phyloP scores from a whole-genome alignment of 108 stramenopile species.

The Nitzschia sp. region DNA sequence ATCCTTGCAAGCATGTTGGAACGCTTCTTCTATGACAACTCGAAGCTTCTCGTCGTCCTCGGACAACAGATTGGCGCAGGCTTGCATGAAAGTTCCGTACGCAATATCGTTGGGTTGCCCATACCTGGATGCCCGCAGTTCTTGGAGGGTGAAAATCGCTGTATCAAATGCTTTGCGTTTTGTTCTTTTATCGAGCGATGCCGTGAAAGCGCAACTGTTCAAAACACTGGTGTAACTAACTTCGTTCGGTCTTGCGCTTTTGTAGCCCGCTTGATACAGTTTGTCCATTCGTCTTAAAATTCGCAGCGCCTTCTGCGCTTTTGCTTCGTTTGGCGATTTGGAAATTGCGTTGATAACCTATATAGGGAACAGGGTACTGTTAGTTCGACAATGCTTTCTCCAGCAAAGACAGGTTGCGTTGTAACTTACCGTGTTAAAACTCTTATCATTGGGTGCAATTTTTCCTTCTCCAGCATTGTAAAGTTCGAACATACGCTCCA shows the following conservation, averaged over 20 bases:
- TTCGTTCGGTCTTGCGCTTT: slow-evolving; percentile 51
- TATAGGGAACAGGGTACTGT: not conserved
- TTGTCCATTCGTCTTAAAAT: slow-evolving; percentile 50
- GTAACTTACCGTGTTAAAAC: slow-evolving; percentile 55
- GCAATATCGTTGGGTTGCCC: slow-evolving; percentile 64
- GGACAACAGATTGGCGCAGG: slow-evolving; percentile 51
- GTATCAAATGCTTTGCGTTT: slow-evolving; percentile 40
- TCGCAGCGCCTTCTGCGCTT: slow-evolving; percentile 49
- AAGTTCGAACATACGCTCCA: slow-evolving; percentile 48
- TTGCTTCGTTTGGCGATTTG: slow-evolving; percentile 42
- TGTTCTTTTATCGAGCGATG: slow-evolving; percentile 25
- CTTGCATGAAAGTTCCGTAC: slow-evolving; percentile 76
- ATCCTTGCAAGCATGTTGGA: slow-evolving; percentile 45
- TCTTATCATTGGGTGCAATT: slow-evolving; percentile 64
- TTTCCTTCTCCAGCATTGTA: slow-evolving; percentile 47
- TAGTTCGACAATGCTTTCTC: not conserved
- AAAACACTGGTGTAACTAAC: slow-evolving; percentile 49
- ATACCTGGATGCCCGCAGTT: slow-evolving; percentile 41
- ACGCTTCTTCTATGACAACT: slow-evolving; percentile 41
- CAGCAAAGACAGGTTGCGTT: not conserved
- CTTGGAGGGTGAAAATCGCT: slow-evolving; percentile 51
- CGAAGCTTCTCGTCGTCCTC: slow-evolving; percentile 36
- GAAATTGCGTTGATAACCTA: slow-evolving; percentile 59
- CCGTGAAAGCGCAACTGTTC: slow-evolving; percentile 49
- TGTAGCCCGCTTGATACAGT: slow-evolving; percentile 49